These are phyloP conservation scores for Pachyrhizus erosus DNA, from an alignment of 306 rosid genomes.

Conservation along the genomic window DNA sequence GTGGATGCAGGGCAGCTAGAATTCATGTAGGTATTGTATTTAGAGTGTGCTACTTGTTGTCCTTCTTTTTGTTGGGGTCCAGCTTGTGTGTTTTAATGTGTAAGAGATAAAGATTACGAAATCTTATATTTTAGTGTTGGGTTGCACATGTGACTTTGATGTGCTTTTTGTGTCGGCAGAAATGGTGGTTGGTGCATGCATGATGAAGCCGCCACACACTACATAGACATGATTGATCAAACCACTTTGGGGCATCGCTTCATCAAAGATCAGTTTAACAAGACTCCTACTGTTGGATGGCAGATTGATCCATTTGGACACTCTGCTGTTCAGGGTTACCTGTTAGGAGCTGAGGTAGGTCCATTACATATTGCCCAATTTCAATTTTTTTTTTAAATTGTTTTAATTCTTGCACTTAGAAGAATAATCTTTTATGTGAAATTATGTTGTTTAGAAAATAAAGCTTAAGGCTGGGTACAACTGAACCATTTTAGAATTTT, in stretches of 20 bases:
- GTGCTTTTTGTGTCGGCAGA: conserved; percentile 48
- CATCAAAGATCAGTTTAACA: conserved; percentile 69
- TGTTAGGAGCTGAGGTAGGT: conserved; percentile 78
- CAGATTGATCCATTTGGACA: conserved; percentile 96
- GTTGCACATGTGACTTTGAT: not conserved
- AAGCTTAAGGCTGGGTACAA: not conserved
- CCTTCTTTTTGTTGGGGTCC: not conserved
- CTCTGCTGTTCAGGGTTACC: conserved; percentile 88
- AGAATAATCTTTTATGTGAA: not conserved
- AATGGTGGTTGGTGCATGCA: conserved; percentile 99
- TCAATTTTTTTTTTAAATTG: not conserved
- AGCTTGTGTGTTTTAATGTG: not conserved
- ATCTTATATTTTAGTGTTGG: not conserved
- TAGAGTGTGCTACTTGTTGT: not conserved
- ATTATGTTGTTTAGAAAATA: not conserved
- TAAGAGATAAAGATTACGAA: not conserved
- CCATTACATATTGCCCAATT: not conserved
- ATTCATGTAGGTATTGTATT: conserved; percentile 56
- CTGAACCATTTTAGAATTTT: not conserved
- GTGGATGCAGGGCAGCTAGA: conserved; percentile 74
- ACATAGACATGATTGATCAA: conserved; percentile 96
- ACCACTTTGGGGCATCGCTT: conserved; percentile 80
- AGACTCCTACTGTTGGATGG: conserved; percentile 84
- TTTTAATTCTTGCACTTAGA: not conserved
- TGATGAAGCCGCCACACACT: conserved; percentile 89